These are phyloP conservation scores for Magnolia kwangsiensis DNA, from an alignment of 164 flowering plant species.

Conservation along the genomic window DNA sequence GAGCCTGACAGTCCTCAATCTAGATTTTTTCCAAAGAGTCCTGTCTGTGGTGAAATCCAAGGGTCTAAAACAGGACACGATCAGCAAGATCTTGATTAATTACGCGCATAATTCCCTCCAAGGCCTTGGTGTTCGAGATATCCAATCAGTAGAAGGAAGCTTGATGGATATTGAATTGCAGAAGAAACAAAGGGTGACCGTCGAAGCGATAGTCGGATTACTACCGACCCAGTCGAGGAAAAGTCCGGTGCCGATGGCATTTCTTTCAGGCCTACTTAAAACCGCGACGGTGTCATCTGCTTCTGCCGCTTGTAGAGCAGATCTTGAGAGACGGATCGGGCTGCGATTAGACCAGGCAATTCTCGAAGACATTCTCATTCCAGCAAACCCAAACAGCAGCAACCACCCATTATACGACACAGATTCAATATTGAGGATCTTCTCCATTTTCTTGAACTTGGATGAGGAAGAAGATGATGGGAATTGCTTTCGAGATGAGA, in stretches of 20 bases:
- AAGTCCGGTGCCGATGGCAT: conserved; percentile 84
- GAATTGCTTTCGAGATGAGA: conserved; percentile 47
- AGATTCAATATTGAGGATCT: conserved; percentile 73
- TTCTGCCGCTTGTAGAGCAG: conserved; percentile 67
- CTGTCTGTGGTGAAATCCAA: conserved; percentile 70
- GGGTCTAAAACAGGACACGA: conserved; percentile 78
- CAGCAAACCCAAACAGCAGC: conserved; percentile 53
- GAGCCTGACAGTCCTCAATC: conserved; percentile 53
- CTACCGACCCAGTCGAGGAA: conserved; percentile 85
- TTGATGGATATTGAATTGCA: conserved; percentile 53
- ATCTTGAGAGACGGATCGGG: conserved; percentile 85
- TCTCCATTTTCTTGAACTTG: conserved; percentile 75
- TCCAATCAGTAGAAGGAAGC: conserved; percentile 46
- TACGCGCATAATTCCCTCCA: conserved; percentile 80
- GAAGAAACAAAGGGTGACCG: conserved; percentile 70
- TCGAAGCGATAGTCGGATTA: conserved; percentile 67
- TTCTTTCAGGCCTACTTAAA: conserved; percentile 82
- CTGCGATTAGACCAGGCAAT: conserved; percentile 95
- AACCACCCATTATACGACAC: conserved; percentile 65
- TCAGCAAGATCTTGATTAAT: conserved; percentile 68
- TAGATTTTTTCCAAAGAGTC: conserved; percentile 87
- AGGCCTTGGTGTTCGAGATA: conserved; percentile 53
- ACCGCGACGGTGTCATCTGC: conserved; percentile 60
- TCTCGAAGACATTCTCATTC: conserved; percentile 90
- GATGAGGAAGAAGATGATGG: conserved; percentile 90